Evolutionary conservation across 2,329 filamentous ascomycete species (phyloP), one percentile per base, ranked within the genome.

Genomic region (Lizonia empirigonia): DNA sequence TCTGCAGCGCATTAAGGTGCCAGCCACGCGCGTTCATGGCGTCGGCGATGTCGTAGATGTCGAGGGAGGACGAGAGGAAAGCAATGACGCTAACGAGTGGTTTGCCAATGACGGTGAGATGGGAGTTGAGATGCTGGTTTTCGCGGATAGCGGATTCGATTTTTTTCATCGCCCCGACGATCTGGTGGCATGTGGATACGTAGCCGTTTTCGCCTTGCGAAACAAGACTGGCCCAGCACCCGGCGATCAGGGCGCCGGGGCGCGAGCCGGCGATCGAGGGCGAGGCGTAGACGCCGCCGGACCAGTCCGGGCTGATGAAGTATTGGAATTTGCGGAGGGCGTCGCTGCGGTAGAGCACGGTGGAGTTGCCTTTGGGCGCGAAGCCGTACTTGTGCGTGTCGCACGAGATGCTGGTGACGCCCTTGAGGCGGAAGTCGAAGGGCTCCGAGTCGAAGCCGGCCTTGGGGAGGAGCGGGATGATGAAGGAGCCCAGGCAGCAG

Each of bases 311-410:
- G 24, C 88, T 90, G 71, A 99, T 88, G 75, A 96, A 99, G 81
- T 99, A 99, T 76, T 99, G 94, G 75, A 96, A 93, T 50, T 85
- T 85, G 62, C 94, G 86, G 60, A 95, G 83, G 37, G 83, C 78
- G 26, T 86, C 82, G 36, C 85, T 89, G 64, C 94, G 90, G 81
- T 99, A 99, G 33, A 99, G 82, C 12, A 96, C 82, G 1, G 91
- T 94, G 44, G 89, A 94, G 81, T 96, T 99, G 62, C 94, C 94
- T 78, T 99, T 99, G 44, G 94, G 94, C 1, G 94, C 94, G 70
- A 99, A 99, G 29, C 94, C 94, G 72, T 99, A 99, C 75, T 99
- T 99, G 82, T 99, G 94, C 2, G 94, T 99, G 73, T 99, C 94
- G 73, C 92, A 95, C 61, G 87, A 91, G 74, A 99, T 97, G 73